A percentile compares a stretch with the other conserved stretches of the same genome.
Conservation (phyloP, 345 rosid genomes). For the Sonneratia alba region DNA sequence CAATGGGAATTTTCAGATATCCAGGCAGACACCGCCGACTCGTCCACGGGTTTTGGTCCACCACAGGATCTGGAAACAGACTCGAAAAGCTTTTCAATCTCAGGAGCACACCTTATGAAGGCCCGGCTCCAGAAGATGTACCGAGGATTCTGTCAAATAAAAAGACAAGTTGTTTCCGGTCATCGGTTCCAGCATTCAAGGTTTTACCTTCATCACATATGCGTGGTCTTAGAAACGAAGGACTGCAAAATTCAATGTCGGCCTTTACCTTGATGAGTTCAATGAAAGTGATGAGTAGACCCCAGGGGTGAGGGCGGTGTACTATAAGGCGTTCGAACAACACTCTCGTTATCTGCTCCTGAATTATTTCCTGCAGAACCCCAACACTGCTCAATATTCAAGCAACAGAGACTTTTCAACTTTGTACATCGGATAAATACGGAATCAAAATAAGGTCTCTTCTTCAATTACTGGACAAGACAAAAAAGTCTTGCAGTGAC, state of each 20-base stretch:
- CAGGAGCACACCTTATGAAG: slow-evolving; percentile 42
- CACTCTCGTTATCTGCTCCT: slow-evolving; percentile 97
- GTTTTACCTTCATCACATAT: not conserved
- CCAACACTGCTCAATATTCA: not conserved
- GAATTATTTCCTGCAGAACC: slow-evolving; percentile 66
- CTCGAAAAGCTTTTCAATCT: slow-evolving; percentile 44
- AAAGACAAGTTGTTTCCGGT: not conserved
- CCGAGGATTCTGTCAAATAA: slow-evolving; percentile 30
- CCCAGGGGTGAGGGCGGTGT: slow-evolving; percentile 98
- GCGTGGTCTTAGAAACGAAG: no score
- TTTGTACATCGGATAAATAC: no score
- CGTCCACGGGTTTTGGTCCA: slow-evolving; percentile 38
- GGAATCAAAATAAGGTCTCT: not conserved
- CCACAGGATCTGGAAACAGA: slow-evolving; percentile 45
- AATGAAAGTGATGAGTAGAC: slow-evolving; percentile 92
- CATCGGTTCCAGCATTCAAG: not conserved
- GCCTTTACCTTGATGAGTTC: slow-evolving; percentile 77
- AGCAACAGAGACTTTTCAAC: not conserved
- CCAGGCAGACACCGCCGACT: slow-evolving; percentile 33
- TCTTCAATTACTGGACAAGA: not conserved
- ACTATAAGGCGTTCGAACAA: slow-evolving; percentile 91
- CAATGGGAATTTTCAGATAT: slow-evolving; percentile 39
- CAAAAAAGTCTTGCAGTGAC: no score
- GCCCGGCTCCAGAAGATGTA: slow-evolving; percentile 42
- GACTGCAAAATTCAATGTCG: not conserved